phyloP scores from a whole-genome alignment of 768 basidiomycete genomes.

The Suillus paluster region DNA sequence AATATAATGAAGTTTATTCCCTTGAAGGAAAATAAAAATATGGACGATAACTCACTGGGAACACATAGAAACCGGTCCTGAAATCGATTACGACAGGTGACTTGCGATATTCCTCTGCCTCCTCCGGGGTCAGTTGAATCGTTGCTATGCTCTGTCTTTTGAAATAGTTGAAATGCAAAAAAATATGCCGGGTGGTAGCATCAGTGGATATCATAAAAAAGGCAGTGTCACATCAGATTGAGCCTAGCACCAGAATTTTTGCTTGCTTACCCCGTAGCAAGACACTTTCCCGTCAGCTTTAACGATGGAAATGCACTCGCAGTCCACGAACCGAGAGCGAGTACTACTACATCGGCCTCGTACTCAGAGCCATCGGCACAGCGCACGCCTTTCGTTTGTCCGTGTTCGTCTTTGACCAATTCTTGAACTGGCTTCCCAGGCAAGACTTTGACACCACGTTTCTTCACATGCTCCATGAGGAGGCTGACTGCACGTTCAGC shows the following conservation, averaged over 20 bases:
- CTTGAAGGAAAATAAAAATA: not conserved
- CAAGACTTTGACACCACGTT: slow-evolving; percentile 63
- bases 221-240: not conserved
- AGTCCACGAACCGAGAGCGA: slow-evolving; percentile 88
- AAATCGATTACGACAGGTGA: slow-evolving; percentile 79
- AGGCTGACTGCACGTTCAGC: slow-evolving; percentile 67
- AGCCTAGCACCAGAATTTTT: not conserved
- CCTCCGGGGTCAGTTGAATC: slow-evolving; percentile 74
- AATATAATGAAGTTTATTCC: not conserved
- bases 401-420: slow-evolving; percentile 44
- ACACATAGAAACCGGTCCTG: slow-evolving; percentile 75
- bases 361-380: slow-evolving; percentile 62
- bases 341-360: slow-evolving; percentile 62
- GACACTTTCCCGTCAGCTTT: slow-evolving; percentile 51
- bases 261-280: slow-evolving; percentile 80
- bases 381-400: slow-evolving; percentile 59
- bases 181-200: not conserved
- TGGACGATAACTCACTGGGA: slow-evolving; percentile 61
- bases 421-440: slow-evolving; percentile 59
- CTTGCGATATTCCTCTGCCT: slow-evolving; percentile 61
- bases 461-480: slow-evolving; percentile 58
- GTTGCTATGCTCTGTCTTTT: slow-evolving; percentile 78
- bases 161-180: not conserved
- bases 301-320: slow-evolving; percentile 73
- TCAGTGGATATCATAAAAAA: not conserved